Evolutionary conservation across 108 stramenopile species (phyloP), one percentile per base, ranked within the genome.

Genomic region (Discostella stelligeroides): DNA sequence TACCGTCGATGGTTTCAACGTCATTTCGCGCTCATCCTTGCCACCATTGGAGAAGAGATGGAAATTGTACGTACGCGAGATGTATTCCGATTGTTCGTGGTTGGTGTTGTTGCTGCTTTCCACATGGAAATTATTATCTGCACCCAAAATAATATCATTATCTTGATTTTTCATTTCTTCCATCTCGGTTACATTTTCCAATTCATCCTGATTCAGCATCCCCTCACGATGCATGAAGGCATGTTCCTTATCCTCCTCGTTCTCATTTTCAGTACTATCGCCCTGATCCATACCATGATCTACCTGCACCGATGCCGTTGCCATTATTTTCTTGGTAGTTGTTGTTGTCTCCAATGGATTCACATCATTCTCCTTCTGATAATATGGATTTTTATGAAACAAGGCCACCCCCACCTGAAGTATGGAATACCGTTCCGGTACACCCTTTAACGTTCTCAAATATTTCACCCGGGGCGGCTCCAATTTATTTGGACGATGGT

Each of bases 391-490:
- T 54, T 84, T 68, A 58, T 88, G 83, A 76, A 94, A 93, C 39
- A 94, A 50, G 28, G 70, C 84, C 48, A 94, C 77, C 11, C 92
- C 92, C 41, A 90, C 74, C 62, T 91, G 90, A 54, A 94, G 73
- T 20, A 94, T 88, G 30, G 85, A 51, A 63, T 89, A 94, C 20
- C 85, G 71, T 64, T 89, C 88, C 1, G 90, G 82, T 40, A 79
- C 91, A 1, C 28, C 61, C 66, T 88, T 92, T 39, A 84, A 46
- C 20, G 48, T 43, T 0, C 72, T 28, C 7, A 65, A 42, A 43
- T 91, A 94, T 20, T 85, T 65, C 54, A 79, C 68, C 7, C 41
- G 39, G 4, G 92, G 92, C 29, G 84, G 62, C 39, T 91, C 81
- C 11, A 84, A 79, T 64, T 94, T 91, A 60, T 82, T 70, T 1